Conservation (phyloP, 2,329 filamentous ascomycete species). For the Fusarium luffae region DNA sequence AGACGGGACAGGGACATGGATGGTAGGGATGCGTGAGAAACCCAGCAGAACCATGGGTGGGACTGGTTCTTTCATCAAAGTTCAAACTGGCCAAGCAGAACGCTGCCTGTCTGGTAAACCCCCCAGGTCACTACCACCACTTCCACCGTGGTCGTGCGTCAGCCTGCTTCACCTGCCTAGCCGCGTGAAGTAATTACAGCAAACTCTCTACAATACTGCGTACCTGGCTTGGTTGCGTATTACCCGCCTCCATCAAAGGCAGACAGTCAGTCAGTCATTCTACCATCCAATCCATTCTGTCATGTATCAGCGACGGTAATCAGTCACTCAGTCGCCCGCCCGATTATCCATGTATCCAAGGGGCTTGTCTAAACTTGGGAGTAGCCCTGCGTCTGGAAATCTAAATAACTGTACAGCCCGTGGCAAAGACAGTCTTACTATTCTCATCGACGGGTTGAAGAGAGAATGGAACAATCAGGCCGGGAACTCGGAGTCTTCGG, state of each 20-base stretch:
- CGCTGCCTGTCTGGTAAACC: constrained; percentile 11
- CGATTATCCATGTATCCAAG: neutral
- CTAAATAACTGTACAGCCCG: neutral
- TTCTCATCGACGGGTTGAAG: neutral
- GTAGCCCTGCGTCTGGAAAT: constrained; percentile 2
- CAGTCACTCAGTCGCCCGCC: neutral
- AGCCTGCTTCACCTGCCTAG: constrained; percentile 16
- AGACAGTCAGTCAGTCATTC: neutral
- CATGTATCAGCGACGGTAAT: neutral
- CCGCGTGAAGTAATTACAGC: constrained; percentile 2
- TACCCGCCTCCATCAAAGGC: constrained; percentile 17
- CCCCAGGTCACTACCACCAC: constrained; percentile 34
- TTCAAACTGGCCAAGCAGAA: constrained; percentile 25
- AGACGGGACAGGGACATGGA: constrained; percentile 21
- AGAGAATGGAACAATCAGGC: neutral
- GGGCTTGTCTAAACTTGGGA: neutral
- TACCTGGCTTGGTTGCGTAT: constrained; percentile 17
- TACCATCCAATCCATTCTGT: neutral
- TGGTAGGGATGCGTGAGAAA: constrained; percentile 30
- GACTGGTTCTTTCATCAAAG: constrained; percentile 16
- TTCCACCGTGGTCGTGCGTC: constrained; percentile 36
- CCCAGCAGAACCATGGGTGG: constrained; percentile 33
- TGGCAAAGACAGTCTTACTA: neutral
- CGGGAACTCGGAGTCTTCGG: constrained; percentile 31
- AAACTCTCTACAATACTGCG: neutral